These are phyloP conservation scores for Paraphaeosphaeria sporulosa DNA, from an alignment of 2,329 filamentous ascomycete genomes.

Conservation along the genomic window DNA sequence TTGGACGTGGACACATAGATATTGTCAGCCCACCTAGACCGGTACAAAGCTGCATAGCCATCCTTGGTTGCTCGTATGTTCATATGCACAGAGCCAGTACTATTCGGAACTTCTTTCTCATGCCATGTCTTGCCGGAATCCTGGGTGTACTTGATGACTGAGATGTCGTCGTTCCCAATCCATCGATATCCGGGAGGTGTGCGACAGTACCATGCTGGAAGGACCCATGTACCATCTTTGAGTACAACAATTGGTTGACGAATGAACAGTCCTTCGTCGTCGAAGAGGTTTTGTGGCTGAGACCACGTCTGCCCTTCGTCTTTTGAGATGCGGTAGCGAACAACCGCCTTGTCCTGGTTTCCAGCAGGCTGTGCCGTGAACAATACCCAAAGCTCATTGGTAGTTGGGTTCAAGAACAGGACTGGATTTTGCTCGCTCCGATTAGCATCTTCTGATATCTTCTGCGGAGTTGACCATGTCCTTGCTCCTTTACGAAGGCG, in stretches of 20 bases:
- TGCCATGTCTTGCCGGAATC: constrained; percentile 52
- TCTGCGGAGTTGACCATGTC: constrained; percentile 45
- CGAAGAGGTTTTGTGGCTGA: constrained; percentile 41
- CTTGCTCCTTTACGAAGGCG: constrained; percentile 40
- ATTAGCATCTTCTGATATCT: constrained; percentile 49
- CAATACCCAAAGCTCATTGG: constrained; percentile 51
- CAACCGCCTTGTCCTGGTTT: constrained; percentile 53
- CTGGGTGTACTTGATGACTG: constrained; percentile 47
- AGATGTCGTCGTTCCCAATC: constrained; percentile 56
- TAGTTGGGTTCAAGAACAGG: constrained; percentile 49
- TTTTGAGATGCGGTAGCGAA: constrained; percentile 48
- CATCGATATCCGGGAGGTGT: constrained; percentile 51
- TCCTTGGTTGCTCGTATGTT: constrained; percentile 46
- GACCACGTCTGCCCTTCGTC: constrained; percentile 52
- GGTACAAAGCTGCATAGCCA: constrained; percentile 50
- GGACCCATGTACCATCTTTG: constrained; percentile 49
- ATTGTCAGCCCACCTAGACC: constrained; percentile 56
- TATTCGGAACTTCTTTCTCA: constrained; percentile 49
- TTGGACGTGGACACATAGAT: constrained; percentile 53
- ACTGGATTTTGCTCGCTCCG: constrained; percentile 58
- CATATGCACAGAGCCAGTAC: constrained; percentile 55
- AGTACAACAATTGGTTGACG: constrained; percentile 53
- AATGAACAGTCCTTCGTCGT: constrained; percentile 48
- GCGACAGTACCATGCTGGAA: constrained; percentile 56
- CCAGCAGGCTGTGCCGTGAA: constrained; percentile 57